Percentiles rank a stretch among this genome's conserved stretches.
phyloP scores from a whole-genome alignment of 208 protist genomes.

The Acanthamoeba castellanii region DNA sequence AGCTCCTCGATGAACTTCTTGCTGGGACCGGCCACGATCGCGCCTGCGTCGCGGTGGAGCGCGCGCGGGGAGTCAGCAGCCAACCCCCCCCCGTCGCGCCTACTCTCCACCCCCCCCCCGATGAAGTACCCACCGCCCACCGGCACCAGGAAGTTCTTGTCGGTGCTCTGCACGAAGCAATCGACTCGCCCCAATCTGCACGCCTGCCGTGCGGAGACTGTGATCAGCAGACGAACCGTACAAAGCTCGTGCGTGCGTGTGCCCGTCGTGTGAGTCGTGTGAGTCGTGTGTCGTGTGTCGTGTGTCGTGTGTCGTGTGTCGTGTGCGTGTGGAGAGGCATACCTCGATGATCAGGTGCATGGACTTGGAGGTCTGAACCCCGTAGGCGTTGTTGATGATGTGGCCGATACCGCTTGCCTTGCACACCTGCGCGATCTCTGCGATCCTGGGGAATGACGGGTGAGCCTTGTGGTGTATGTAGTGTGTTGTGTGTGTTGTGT shows the following conservation, averaged over 20 bases:
- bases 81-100: no score
- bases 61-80: background rate
- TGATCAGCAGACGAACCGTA: no score
- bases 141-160: slow-evolving; percentile 99
- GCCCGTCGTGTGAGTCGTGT: no score
- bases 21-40: slow-evolving; percentile 85
- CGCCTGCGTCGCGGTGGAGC: background rate
- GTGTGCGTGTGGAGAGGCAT: background rate
- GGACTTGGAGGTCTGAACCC: slow-evolving; percentile 93
- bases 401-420: slow-evolving; percentile 91
- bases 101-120: background rate
- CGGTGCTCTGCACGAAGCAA: slow-evolving; percentile 96
- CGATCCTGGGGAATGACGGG: slow-evolving; percentile 83
- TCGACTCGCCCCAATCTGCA: slow-evolving; percentile 92
- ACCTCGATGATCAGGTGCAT: slow-evolving; percentile 92
- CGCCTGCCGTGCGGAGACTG: background rate
- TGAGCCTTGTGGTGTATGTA: background rate
- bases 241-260: background rate
- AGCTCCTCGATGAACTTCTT: slow-evolving; percentile 82
- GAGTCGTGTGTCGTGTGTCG: background rate
- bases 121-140: slow-evolving; percentile 92
- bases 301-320: background rate
- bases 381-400: slow-evolving; percentile 99
- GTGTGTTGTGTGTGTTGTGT: background rate
- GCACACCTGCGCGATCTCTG: slow-evolving; percentile 94